Conservation (phyloP, 2,329 filamentous ascomycete species). For the Bimuria novae-zelandiae region DNA sequence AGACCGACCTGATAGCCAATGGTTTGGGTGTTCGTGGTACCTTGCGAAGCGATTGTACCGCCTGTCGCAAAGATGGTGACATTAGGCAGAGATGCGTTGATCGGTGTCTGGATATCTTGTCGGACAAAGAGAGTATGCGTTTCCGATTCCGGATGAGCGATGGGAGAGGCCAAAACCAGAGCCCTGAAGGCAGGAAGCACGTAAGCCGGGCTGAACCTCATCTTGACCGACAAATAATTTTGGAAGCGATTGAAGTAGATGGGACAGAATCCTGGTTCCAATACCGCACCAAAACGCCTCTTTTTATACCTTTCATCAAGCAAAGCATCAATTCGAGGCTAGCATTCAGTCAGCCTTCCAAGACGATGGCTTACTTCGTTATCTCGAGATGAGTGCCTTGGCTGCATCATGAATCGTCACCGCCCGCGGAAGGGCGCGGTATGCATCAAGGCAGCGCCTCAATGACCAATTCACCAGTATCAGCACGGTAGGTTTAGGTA, state of each 20-base stretch:
- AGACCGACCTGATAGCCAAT: conserved; percentile 60
- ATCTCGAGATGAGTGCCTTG: neutral
- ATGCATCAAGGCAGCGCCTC: neutral
- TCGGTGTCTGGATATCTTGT: conserved; percentile 37
- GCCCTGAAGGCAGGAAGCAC: conserved; percentile 27
- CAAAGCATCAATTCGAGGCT: neutral
- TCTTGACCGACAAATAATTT: conserved; percentile 17
- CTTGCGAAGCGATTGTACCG: conserved; percentile 63
- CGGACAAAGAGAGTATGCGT: conserved; percentile 29
- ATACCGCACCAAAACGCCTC: neutral
- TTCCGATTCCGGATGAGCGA: conserved; percentile 20
- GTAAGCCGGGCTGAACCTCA: conserved; percentile 24
- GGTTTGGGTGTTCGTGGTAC: conserved; percentile 55
- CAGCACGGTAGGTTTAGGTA: conserved; percentile 14
- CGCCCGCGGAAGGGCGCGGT: neutral
- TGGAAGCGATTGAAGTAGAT: neutral
- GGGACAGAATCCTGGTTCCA: neutral
- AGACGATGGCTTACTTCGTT: neutral
- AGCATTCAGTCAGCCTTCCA: neutral
- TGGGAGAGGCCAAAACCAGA: conserved; percentile 26
- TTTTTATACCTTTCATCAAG: neutral
- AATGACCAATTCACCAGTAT: neutral
- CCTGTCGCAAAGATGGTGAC: conserved; percentile 63
- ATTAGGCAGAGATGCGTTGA: conserved; percentile 57
- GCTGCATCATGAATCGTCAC: neutral